Evolutionary conservation across 2,329 filamentous ascomycete genomes (phyloP), one percentile per base, ranked within the genome.

Genomic region (Penicillium verrucosum): DNA sequence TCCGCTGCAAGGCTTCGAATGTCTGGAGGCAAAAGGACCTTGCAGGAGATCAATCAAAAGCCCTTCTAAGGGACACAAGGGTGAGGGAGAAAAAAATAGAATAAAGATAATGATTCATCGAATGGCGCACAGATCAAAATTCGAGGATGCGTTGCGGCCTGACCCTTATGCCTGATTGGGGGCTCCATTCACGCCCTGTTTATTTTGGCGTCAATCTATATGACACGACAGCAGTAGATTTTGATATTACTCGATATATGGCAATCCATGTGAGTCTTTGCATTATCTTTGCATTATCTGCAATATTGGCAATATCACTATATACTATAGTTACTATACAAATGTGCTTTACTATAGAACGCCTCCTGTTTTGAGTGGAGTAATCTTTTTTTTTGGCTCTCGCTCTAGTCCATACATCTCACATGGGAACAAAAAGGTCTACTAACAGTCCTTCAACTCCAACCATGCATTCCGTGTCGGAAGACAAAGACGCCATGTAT

Each of bases 381-480:
- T 53, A 38, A 46, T 56, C 50, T 51, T 48, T 46, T 48, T 46
- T 53, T 56, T 59, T 53, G 48, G 44, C 32, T 46, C 48, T 51
- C 25, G 41, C 23, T n/a, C n/a, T 30, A 18, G 25, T 48, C 32
- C 41, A 29, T 52, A 52, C 50, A 52, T 52, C 51, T 48, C 43
- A 34, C 49, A 51, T 56, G 51, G 43, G 45, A 47, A 58, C 37
- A 37, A 54, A 54, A 43, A 59, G 51, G 45, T 56, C 57, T 55
- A 61, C 42, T 41, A 36, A 25, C 42, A 57, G 47, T 51, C 55
- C 55, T 42, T 34, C 50, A 72, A 72, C 68, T 65, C 70, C 70
- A 60, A 60, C 67, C 66, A 73, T 73, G 70, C 70, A 69, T 69
- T 66, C 67, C 64, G 57, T 61, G 62, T 49, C 42, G 45, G 51